phyloP scores from a whole-genome alignment of 2,329 filamentous ascomycete species.

The Penicillium sp. region DNA sequence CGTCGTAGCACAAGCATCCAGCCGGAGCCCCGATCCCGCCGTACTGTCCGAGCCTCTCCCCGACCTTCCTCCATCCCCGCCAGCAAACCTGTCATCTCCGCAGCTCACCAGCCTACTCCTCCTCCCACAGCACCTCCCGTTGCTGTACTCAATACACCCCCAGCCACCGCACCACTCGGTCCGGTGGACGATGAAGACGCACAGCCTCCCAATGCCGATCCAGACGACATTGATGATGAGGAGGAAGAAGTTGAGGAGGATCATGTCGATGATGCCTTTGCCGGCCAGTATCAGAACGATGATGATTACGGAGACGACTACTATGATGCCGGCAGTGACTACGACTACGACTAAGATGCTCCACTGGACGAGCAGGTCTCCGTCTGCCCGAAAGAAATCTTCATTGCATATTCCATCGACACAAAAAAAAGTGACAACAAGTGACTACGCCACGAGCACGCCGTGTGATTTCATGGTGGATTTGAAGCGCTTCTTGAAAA shows the following conservation, averaged over 20 bases:
- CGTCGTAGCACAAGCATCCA: slow-evolving; percentile 20
- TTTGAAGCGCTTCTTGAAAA: too few species aligned
- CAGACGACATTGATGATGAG: slow-evolving; percentile 29
- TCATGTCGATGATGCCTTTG: slow-evolving; percentile 30
- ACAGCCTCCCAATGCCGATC: slow-evolving; percentile 9
- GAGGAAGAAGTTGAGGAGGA: slow-evolving; percentile 25
- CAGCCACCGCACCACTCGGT: slow-evolving; percentile 12
- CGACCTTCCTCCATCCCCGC: slow-evolving; percentile 12
- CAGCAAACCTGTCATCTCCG: background rate
- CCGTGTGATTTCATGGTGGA: too few species aligned
- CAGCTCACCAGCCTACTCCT: slow-evolving; percentile 9
- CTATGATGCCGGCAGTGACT: slow-evolving; percentile 30
- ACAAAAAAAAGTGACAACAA: too few species aligned
- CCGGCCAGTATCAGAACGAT: slow-evolving; percentile 26
- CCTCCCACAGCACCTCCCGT: slow-evolving; percentile 7
- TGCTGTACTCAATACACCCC: background rate
- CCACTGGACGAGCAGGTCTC: background rate
- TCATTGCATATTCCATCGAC: background rate
- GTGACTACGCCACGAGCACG: too few species aligned
- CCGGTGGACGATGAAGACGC: slow-evolving; percentile 14
- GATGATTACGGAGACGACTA: slow-evolving; percentile 15
- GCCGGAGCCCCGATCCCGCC: slow-evolving; percentile 6
- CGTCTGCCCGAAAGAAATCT: background rate
- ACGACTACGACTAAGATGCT: slow-evolving; percentile 28
- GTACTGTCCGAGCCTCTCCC: slow-evolving; percentile 10